phyloP scores from a whole-genome alignment of 2,329 filamentous ascomycete genomes.

The Botrytis aclada region DNA sequence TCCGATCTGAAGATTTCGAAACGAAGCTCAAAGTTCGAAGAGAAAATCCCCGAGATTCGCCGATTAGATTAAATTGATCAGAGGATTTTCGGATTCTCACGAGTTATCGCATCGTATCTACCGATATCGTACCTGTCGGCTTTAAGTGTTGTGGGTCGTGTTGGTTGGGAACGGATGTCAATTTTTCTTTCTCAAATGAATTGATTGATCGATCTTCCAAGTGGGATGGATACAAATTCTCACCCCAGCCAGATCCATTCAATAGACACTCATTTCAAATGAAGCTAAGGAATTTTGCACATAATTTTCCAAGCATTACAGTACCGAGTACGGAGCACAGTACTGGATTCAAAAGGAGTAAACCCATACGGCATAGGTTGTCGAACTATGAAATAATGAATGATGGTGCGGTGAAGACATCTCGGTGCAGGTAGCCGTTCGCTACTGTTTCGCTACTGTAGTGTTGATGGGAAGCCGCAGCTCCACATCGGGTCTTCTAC shows the following conservation, averaged over 20 bases:
- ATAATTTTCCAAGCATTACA: constrained; percentile 9
- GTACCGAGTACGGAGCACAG: background rate
- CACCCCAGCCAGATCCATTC: constrained; percentile 1
- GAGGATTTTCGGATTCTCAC: background rate
- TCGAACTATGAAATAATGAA: background rate
- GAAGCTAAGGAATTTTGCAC: constrained; percentile 1
- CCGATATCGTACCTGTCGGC: constrained; percentile 2
- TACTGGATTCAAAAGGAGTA: background rate
- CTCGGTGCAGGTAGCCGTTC: constrained; percentile 15
- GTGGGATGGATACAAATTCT: background rate
- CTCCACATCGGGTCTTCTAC: background rate
- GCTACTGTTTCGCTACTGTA: constrained; percentile 7
- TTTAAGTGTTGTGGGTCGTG: constrained; percentile 2
- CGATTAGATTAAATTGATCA: constrained; percentile 11
- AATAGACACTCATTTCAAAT: background rate
- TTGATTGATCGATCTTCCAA: constrained; percentile 5
- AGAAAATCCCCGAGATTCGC: constrained; percentile 6
- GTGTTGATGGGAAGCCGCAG: constrained; percentile 3
- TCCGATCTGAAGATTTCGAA: background rate
- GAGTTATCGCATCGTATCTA: background rate
- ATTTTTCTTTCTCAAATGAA: background rate
- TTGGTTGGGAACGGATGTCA: background rate
- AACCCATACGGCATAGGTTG: background rate
- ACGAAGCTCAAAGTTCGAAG: background rate
- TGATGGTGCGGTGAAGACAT: constrained; percentile 16